These are phyloP conservation scores for Zymoseptoria ardabiliae DNA, from an alignment of 2,329 filamentous ascomycete genomes.

Conservation along the genomic window DNA sequence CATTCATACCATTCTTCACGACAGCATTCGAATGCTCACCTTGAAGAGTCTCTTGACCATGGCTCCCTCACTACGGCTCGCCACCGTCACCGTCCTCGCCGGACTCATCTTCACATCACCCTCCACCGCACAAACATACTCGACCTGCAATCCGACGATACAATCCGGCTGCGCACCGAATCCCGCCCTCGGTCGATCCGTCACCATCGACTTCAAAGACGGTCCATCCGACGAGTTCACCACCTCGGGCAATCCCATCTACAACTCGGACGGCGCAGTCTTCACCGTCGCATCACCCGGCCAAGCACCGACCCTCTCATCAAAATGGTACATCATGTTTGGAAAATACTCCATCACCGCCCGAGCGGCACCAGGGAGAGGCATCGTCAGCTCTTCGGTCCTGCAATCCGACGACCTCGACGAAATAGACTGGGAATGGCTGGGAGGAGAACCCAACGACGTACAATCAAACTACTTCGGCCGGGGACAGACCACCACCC, in stretches of 20 bases:
- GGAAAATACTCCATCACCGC: slow-evolving; percentile 79
- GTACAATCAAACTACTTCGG: slow-evolving; percentile 98
- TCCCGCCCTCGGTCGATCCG: slow-evolving; percentile 74
- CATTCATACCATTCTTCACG: neutral
- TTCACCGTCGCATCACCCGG: slow-evolving; percentile 74
- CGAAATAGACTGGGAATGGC: slow-evolving; percentile 97
- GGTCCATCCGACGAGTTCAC: slow-evolving; percentile 74
- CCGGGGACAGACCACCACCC: slow-evolving; percentile 77
- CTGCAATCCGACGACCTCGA: slow-evolving; percentile 86
- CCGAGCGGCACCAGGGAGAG: slow-evolving; percentile 78
- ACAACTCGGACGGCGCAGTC: slow-evolving; percentile 66
- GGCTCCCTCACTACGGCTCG: slow-evolving; percentile 29
- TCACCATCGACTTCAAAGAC: slow-evolving; percentile 74
- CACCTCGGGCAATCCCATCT: slow-evolving; percentile 58
- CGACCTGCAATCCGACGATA: slow-evolving; percentile 48
- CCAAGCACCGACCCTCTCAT: slow-evolving; percentile 77
- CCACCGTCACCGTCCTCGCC: slow-evolving; percentile 34
- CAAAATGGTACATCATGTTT: slow-evolving; percentile 99
- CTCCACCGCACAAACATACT: slow-evolving; percentile 46
- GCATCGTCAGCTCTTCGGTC: slow-evolving; percentile 89
- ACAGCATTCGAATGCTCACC: slow-evolving; percentile 19
- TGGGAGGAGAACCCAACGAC: slow-evolving; percentile 66
- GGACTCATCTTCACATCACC: slow-evolving; percentile 32
- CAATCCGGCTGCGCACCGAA: slow-evolving; percentile 61
- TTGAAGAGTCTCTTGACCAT: slow-evolving; percentile 23